Base-by-base conservation (phyloP, 192 early-diverging fungal genomes). In the Coemansia sp. region DNA sequence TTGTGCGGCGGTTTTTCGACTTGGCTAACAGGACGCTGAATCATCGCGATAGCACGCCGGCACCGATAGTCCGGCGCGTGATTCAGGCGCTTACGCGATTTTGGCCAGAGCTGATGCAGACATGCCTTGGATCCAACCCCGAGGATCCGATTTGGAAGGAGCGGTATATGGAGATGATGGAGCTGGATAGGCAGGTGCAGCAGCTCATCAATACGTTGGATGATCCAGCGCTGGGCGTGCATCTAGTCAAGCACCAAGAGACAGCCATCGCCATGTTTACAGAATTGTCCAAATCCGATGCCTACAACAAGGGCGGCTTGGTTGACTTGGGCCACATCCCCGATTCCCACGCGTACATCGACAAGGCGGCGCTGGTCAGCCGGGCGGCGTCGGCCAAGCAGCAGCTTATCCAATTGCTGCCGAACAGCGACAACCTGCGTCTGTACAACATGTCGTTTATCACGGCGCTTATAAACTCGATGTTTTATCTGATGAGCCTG, bases 361-460 rank as follows among this genome's bases (percentile, higher is more conserved):
- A 62, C 23, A 70, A 64, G 47, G 19, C 62, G 4, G 59, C 33
- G 32, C 64, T 77, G 21, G 75, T 60, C 13, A 50, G 58, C n/a
- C 69, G 80, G n/a, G 75, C 75, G 32, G 72, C 64, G 33, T 19
- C 37, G 7, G 80, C 80, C n/a, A 67, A 57, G 40, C 67, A 75
- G 57, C 72, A 76, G 67, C 80, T 83, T 9, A 19, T 77, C 17
- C 66, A 61, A 7, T 46, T 83, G 69, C 73, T 83, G 47, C 80
- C 80, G 35, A 77, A 71, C 63, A 77, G 80, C 66, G 80, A 83
- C 28, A 76, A 70, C 43, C 65, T 68, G 64, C 66, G 63, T 9
- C 61, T 77, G 10, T 83, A 72, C 67, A 83, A 83, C 73, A 73
- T 73, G 35, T 69, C 80, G 37, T 83, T 83, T 47, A 77, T 77